Base-by-base conservation (phyloP, 345 rosid genomes). In the Psidium friedrichsthalianum region DNA sequence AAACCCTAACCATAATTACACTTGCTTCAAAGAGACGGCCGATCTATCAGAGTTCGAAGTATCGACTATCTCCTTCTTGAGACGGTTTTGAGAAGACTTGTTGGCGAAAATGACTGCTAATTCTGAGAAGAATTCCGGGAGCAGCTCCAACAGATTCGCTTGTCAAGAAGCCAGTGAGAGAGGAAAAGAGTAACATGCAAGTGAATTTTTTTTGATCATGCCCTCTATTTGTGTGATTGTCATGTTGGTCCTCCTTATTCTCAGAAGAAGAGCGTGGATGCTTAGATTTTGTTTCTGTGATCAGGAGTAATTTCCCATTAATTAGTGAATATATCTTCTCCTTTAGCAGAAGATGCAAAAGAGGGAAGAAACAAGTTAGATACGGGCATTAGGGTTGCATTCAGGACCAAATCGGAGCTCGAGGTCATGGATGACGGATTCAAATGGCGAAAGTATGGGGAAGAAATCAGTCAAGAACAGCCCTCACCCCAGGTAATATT, bases 391-490 rank as follows among this genome's bases (percentile, higher is more conserved):
- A 89, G 97, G n/a, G 94, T 97, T 87, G 98, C 99, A 87, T 97
- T 97, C 86, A 90, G 94, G 88, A 95, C 95, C 36, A 92, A 92
- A 89, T 94, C 99, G 32, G 93, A 93, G 88, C 82, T 91, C 82
- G 99, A 97, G 84, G 90, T 95, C 56, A 94, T 95, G 94, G 97
- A 97, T 81, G 99, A 97, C 90, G 99, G 99, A 15, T 96, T 88
- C 78, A 95, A 93, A 86, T 96, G 99, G 99, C 93, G 99, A 88
- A 96, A 96, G 54, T 96, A 96, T 69, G 99, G 99, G n/a, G 16
- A 95, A 96, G 89, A 96, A 96, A 85, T 91, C 97, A 0, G 94
- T 96, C 85, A 96, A 96, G 90, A 95, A 93, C 93, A 94, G 91
- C 89, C 94, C 93, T 8, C 88, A 97, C 89, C 98, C 97, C 36